Conservation (phyloP, 441 rosid genomes). For the Gossypium laxum region DNA sequence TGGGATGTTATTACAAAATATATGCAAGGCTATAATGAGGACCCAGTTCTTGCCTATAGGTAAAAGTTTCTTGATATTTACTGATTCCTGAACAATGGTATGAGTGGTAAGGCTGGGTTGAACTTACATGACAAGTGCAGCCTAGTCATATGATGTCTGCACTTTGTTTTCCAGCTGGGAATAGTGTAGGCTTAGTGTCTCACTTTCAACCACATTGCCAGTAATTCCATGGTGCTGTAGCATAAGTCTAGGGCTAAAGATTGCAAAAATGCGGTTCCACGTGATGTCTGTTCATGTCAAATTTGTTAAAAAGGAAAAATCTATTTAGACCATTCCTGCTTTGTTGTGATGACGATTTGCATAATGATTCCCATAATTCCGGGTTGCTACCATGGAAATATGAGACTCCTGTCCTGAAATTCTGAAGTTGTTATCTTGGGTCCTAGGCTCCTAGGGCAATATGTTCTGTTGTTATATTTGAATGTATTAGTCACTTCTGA, state of each 20-base stretch:
- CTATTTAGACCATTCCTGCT: neutral
- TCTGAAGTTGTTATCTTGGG: neutral
- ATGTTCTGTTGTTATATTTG: neutral
- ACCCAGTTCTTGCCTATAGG: conserved; percentile 68
- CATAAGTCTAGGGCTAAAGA: neutral
- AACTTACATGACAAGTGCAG: neutral
- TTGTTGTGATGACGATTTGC: neutral
- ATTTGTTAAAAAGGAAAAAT: neutral
- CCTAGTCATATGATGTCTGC: neutral
- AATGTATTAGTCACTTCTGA: neutral
- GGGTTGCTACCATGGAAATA: neutral
- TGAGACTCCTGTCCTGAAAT: neutral
- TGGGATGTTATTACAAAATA: conserved; percentile 75
- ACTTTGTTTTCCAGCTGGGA: neutral
- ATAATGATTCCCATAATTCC: neutral
- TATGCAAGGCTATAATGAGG: conserved; percentile 36
- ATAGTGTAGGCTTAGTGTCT: conserved; percentile 5
- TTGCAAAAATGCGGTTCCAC: neutral
- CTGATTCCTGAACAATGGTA: neutral
- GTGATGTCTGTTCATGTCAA: neutral
- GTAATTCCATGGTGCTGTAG: neutral
- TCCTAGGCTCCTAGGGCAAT: neutral
- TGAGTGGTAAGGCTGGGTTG: neutral
- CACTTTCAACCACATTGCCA: conserved; percentile 3
- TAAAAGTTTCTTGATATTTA: conserved; percentile 23